Base-by-base conservation (phyloP, 2,329 filamentous ascomycete species). In the Reticulascus tulasneorum region DNA sequence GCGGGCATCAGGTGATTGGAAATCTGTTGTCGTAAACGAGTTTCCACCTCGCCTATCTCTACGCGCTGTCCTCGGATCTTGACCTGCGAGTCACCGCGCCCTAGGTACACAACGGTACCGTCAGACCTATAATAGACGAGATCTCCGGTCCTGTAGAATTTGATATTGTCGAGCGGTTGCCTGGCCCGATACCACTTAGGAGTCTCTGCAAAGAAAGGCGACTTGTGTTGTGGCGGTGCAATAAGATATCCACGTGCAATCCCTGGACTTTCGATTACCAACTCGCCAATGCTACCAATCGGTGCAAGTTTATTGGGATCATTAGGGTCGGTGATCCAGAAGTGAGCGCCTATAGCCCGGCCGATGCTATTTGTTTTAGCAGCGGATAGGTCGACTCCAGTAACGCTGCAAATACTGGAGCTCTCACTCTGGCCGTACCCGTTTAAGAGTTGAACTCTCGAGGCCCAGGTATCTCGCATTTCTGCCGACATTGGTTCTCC, bases 61-160 rank as follows among this genome's bases (percentile, higher is more conserved):
- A 59, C 33, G 3, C 56, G 50, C 8, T 59, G 47, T 9, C 56
- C 55, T 15, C 53, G 47, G 9, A 60, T 42, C 33, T 52, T 52
- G 22, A 51, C 43, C 28, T 46, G 40, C 5, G 24, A 34, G 25
- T 51, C 50, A 18, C 41, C 46, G 17, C 43, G 51, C 37, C 44
- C 47, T 11, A 37, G 31, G 22, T 37, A 47, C 17, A 48, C 40
- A 8, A 50, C 29, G 5, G 35, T 40, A 10, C 34, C 34, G 28
- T 32, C 27, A 16, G 26, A 18, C 21, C 35, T 20, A 24, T 36
- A 24, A 28, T 37, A 23, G 17, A 41, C 27, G 10, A 38, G 33
- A 8, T 49, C 45, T 9, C 45, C 43, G 11, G 47, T 47, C 29
- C 46, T 41, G n/a, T 40, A 42, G 10, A 41, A 23, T 13, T 24